Evolutionary conservation across 2,329 filamentous ascomycete species (phyloP).

Genomic region (Cladophialophora chaetospira): DNA sequence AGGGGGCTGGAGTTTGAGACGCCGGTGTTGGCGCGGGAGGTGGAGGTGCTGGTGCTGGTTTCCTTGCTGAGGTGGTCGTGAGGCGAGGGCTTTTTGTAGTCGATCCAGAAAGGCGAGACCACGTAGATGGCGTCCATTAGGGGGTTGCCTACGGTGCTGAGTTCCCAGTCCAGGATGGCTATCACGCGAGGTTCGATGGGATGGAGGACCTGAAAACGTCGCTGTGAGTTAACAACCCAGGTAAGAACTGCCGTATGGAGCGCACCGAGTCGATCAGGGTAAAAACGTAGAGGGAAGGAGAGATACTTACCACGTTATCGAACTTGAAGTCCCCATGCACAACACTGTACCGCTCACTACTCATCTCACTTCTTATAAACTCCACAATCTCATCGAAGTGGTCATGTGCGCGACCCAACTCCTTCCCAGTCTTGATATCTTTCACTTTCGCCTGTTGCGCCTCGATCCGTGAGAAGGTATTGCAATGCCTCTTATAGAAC

Average conservation of each 20-base stretch:
- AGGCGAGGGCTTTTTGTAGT: not conserved
- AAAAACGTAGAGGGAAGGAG: not conserved
- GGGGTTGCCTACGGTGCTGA: constrained; percentile 85
- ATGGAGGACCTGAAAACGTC: constrained; percentile 58
- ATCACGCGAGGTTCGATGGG: constrained; percentile 77
- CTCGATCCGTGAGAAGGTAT: constrained; percentile 73
- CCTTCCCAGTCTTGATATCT: constrained; percentile 68
- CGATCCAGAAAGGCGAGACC: constrained; percentile 24
- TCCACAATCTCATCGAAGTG: constrained; percentile 60
- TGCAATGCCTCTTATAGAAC: constrained; percentile 79
- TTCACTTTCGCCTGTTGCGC: constrained; percentile 67
- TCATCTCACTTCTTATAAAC: constrained; percentile 71
- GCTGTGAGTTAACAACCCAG: too few relatives aligned
- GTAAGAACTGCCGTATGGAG: too few relatives aligned
- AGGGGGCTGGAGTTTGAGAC: not conserved
- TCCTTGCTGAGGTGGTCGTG: not conserved
- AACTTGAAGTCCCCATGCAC: constrained; percentile 91
- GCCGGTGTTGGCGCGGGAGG: constrained; percentile 2
- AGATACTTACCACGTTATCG: constrained; percentile 63
- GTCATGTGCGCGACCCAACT: constrained; percentile 72
- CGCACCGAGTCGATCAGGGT: not conserved
- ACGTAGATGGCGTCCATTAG: constrained; percentile 44
- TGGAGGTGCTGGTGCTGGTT: not conserved
- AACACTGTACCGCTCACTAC: constrained; percentile 68
- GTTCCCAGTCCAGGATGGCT: constrained; percentile 88